phyloP scores from a whole-genome alignment of 2,329 filamentous ascomycete species.

The Penicillium olsonii region DNA sequence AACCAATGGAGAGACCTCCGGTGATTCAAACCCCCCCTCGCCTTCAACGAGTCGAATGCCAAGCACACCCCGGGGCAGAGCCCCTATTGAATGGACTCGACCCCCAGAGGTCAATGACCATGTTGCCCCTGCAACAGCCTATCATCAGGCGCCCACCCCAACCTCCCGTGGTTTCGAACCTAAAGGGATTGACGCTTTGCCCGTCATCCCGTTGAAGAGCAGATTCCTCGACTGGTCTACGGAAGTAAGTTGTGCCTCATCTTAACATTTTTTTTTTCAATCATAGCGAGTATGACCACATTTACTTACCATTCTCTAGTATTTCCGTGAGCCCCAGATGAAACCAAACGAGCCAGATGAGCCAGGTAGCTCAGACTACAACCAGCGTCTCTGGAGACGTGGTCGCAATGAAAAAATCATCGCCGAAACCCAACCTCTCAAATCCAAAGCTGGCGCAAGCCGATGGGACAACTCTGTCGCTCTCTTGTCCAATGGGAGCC shows the following conservation, averaged over 20 bases:
- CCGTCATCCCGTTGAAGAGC: conserved; percentile 74
- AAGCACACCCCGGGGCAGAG: conserved; percentile 52
- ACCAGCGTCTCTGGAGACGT: conserved; percentile 87
- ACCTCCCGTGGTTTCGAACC: conserved; percentile 73
- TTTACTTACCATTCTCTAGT: conserved; percentile 50
- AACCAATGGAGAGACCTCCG: conserved; percentile 34
- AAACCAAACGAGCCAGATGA: conserved; percentile 94
- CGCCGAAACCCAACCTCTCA: conserved; percentile 88
- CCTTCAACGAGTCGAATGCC: conserved; percentile 37
- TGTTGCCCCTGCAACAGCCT: conserved; percentile 65
- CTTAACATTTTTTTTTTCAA: conserved; percentile 3
- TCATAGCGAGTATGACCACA: no score
- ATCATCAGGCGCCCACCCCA: conserved; percentile 75
- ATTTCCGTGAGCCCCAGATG: conserved; percentile 98
- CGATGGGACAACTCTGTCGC: conserved; percentile 83
- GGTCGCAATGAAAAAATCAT: conserved; percentile 92
- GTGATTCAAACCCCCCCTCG: conserved; percentile 29
- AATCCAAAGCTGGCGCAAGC: conserved; percentile 79
- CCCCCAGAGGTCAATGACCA: conserved; percentile 77
- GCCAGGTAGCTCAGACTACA: conserved; percentile 94
- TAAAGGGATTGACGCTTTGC: conserved; percentile 59
- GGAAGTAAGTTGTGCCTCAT: conserved; percentile 53
- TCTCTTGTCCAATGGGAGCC: conserved; percentile 84
- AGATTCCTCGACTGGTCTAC: conserved; percentile 93
- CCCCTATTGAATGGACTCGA: conserved; percentile 60